Evolutionary conservation across 1,284 basidiomycete genomes (phyloP), one percentile per base, ranked within the genome.

Genomic region (Tausonia pullulans): DNA sequence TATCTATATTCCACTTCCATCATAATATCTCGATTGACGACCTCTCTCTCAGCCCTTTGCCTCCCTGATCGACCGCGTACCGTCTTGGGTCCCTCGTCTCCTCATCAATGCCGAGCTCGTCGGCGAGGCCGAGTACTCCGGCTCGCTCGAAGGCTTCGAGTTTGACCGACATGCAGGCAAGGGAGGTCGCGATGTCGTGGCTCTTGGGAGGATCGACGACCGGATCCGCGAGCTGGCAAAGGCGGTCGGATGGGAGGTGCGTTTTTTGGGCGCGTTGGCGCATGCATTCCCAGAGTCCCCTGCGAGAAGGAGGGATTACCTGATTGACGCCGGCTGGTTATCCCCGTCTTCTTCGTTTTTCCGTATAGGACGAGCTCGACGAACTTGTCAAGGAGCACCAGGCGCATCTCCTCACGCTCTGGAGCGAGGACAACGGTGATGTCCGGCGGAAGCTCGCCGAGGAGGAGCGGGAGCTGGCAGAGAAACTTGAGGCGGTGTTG

Each of bases 31-130:
- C n/a, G 10, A 11, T 7, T 40, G 7, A n/a, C n/a, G 7, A 7
- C 44, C 5, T 16, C 45, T 74, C 4, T 72, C 81, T 2, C 78
- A 81, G 40, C 82, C 82, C 2, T 83, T 82, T 69, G 81, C 81
- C 2, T 75, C 75, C 1, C 73, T 83, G 1, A 74, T 81, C 16
- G 71, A 79, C 65, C 70, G 73, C 9, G 81, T 81, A 4, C 69
- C 74, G 0, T 44, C 67, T 3, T 43, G 64, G 9, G 78, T 76
- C 43, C 81, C 81, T 0, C 73, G 81, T 0, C 45, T 81, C 10
- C 74, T 83, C 9, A 77, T 83, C 71, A 83, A 83, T 70, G 73
- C 80, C 48, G 81, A 83, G 70, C 67, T 73, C 0, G 82, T 82
- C 10, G 81, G 81, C 14, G 76, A 79, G 63, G 68, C 72, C 4